Evolutionary conservation across 2,329 filamentous ascomycete species (phyloP).

Genomic region (Fusarium palustre): DNA sequence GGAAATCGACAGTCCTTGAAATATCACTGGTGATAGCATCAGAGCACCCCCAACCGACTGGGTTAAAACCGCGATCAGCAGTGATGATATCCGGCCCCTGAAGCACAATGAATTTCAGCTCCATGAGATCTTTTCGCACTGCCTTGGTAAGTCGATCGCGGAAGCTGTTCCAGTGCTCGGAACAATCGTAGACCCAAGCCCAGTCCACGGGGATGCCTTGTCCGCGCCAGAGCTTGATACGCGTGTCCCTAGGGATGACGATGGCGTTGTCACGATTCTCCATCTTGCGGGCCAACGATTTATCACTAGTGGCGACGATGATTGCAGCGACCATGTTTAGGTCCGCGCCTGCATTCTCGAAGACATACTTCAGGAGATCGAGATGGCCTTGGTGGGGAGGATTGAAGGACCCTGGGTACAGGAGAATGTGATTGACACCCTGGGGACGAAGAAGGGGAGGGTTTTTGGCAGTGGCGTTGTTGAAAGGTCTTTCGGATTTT

Average conservation of each 20-base stretch:
- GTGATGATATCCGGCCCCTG: constrained; percentile 45
- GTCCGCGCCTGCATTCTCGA: constrained; percentile 44
- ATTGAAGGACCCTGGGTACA: constrained; percentile 55
- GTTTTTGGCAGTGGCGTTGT: neutral
- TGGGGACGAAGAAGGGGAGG: constrained; percentile 23
- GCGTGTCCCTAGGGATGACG: constrained; percentile 36
- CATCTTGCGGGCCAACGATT: constrained; percentile 35
- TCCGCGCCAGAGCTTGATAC: constrained; percentile 46
- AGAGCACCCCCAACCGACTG: constrained; percentile 39
- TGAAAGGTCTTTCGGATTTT: constrained; percentile 27
- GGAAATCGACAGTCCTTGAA: constrained; percentile 45
- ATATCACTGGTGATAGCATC: constrained; percentile 45
- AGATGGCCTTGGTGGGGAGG: constrained; percentile 53
- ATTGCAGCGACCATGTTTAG: constrained; percentile 50
- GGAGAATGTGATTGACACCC: constrained; percentile 47
- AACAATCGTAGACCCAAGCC: constrained; percentile 44
- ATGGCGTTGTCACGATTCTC: constrained; percentile 14
- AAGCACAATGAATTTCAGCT: constrained; percentile 43
- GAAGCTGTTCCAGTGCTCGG: constrained; percentile 37
- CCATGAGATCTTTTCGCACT: constrained; percentile 12
- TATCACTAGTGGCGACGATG: constrained; percentile 47
- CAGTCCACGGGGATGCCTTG: constrained; percentile 31
- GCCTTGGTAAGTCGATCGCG: constrained; percentile 15
- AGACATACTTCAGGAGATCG: constrained; percentile 49
- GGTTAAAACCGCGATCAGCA: constrained; percentile 11